Conservation (phyloP, 208 protist species). For the Angomonas deanei region DNA sequence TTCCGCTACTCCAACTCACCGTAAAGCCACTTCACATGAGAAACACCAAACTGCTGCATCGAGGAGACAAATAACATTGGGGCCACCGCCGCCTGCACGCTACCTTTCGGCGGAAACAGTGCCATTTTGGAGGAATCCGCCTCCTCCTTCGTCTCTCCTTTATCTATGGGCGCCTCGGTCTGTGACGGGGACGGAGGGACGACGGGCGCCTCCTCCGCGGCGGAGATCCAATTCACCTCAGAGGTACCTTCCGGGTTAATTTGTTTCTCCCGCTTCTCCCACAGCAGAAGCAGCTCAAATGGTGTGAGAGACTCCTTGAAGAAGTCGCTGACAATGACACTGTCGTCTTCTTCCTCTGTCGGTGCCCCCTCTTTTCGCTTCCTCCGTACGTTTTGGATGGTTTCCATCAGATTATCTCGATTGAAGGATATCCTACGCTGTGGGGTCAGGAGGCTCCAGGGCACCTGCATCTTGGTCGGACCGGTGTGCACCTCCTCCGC, state of each 20-base stretch:
- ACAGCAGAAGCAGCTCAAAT: not conserved
- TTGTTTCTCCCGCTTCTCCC: not conserved
- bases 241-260: not conserved
- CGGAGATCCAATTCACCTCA: not conserved
- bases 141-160: not conserved
- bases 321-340: not conserved
- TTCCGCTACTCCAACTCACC: too few species aligned
- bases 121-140: not conserved
- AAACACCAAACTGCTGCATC: not conserved
- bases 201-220: not conserved
- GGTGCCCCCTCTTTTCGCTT: not conserved
- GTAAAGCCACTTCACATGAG: not conserved
- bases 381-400: not conserved
- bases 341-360: not conserved
- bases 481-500: not conserved
- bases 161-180: not conserved
- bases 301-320: not conserved
- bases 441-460: not conserved
- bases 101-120: not conserved
- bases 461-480: not conserved
- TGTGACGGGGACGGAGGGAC: not conserved
- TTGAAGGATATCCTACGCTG: not conserved
- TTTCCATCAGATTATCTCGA: not conserved
- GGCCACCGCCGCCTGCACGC: not conserved
- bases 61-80: not conserved